Percentiles rank a stretch among this genome's conserved stretches.
Conservation (phyloP, 768 basidiomycete genomes). For the Mycena polygramma region DNA sequence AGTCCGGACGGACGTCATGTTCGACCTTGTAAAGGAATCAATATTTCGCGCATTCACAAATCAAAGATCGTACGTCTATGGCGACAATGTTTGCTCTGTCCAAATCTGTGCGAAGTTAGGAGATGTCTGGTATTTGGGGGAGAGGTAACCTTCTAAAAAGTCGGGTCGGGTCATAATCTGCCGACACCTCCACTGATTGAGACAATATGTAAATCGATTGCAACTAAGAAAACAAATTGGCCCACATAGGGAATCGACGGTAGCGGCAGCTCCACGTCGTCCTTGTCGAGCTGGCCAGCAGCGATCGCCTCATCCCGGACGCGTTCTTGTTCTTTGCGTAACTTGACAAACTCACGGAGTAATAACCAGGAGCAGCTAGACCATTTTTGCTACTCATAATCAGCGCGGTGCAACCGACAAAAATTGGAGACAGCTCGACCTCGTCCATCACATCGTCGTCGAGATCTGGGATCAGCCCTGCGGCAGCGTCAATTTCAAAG, state of each 20-base stretch:
- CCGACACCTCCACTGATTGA: conserved; percentile 70
- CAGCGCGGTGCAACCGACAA: not conserved
- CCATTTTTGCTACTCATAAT: conserved; percentile 75
- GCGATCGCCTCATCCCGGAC: conserved; percentile 55
- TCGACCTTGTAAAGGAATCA: conserved; percentile 62
- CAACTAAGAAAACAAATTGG: conserved; percentile 19
- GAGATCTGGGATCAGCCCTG: conserved; percentile 80
- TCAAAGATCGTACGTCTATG: conserved; percentile 72
- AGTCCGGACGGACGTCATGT: conserved; percentile 86
- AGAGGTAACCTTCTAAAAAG: conserved; percentile 79
- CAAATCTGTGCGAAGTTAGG: conserved; percentile 56
- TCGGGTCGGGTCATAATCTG: conserved; percentile 89
- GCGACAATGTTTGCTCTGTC: conserved; percentile 81
- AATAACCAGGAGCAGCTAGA: conserved; percentile 86
- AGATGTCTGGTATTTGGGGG: not conserved
- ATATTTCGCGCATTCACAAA: conserved; percentile 13
- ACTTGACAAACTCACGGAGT: conserved; percentile 78
- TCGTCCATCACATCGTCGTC: conserved; percentile 94
- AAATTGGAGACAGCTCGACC: conserved; percentile 43
- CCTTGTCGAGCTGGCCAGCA: conserved; percentile 48
- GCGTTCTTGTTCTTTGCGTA: conserved; percentile 63
- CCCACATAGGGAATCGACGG: conserved; percentile 75
- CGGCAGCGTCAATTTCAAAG: not conserved
- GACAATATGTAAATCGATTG: conserved; percentile 8
- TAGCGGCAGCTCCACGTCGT: conserved; percentile 62